A percentile compares a stretch with the other conserved stretches of the same genome.
phyloP scores from a whole-genome alignment of 306 rosid species.

The Ormosia emarginata region DNA sequence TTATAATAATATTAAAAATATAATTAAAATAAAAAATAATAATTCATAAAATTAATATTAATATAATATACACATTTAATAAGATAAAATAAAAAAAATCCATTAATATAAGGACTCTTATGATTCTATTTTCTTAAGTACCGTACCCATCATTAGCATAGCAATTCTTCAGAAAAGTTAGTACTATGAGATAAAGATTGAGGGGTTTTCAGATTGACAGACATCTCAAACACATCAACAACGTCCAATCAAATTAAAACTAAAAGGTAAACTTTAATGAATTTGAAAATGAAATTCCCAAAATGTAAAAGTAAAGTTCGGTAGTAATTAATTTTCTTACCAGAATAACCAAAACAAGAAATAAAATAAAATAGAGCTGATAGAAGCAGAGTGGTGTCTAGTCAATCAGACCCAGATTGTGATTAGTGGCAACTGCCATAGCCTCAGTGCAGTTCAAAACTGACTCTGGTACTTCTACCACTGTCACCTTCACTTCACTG shows the following conservation, averaged over 20 bases:
- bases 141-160: no score
- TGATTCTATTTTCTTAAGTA: no score
- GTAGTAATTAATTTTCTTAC: background rate
- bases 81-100: no score
- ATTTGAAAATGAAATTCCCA: background rate
- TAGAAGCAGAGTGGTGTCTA: slow-evolving; percentile 14
- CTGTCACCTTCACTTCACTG: background rate
- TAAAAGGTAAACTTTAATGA: background rate
- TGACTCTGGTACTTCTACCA: background rate
- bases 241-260: slow-evolving; percentile 40
- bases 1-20: no score
- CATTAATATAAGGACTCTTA: no score
- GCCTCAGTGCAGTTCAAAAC: background rate
- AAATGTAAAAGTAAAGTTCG: background rate
- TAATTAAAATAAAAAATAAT: no score
- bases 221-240: slow-evolving; percentile 30
- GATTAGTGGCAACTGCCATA: background rate
- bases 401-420: slow-evolving; percentile 12
- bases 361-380: background rate
- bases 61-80: no score
- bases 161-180: no score
- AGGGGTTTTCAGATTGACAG: slow-evolving; percentile 23
- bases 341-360: background rate
- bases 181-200: slow-evolving; percentile 4
- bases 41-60: no score